These are phyloP conservation scores for Phytopythium chamaehyphon DNA, from an alignment of 352 stramenopile genomes.

Conservation along the genomic window DNA sequence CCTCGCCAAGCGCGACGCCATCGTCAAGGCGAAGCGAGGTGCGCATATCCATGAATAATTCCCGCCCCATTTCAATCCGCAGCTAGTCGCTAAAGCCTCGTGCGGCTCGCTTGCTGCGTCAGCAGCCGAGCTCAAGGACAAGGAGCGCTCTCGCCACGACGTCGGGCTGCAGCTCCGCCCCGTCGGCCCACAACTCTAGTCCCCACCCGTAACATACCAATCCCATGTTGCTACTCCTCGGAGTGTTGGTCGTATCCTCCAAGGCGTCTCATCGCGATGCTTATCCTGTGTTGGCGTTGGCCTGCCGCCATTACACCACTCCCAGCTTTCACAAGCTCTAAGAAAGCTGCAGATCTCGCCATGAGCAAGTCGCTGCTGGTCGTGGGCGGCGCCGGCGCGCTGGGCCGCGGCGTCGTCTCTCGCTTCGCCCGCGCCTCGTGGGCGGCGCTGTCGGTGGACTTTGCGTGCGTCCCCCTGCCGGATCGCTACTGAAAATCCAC, in stretches of 20 bases:
- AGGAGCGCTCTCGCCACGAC: conserved; percentile 51
- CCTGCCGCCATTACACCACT: neutral
- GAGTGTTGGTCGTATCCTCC: conserved; percentile 8
- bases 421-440: conserved; percentile 62
- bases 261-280: neutral
- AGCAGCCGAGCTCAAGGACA: conserved; percentile 61
- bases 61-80: neutral
- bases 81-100: neutral
- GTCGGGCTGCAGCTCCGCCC: conserved; percentile 49
- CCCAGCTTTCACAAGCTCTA: neutral
- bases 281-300: no score
- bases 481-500: neutral
- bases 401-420: conserved; percentile 63
- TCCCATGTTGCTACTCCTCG: neutral
- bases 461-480: conserved; percentile 24
- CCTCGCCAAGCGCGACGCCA: conserved; percentile 56
- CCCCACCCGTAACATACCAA: neutral
- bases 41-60: conserved; percentile 1
- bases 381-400: conserved; percentile 64
- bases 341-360: neutral
- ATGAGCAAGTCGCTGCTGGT: conserved; percentile 72
- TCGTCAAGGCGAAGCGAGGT: conserved; percentile 70
- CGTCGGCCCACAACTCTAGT: conserved; percentile 1
- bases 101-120: neutral
- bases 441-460: conserved; percentile 71